These are phyloP conservation scores for Zizania palustris DNA, from an alignment of 202 grass and related monocot species.

Conservation along the genomic window DNA sequence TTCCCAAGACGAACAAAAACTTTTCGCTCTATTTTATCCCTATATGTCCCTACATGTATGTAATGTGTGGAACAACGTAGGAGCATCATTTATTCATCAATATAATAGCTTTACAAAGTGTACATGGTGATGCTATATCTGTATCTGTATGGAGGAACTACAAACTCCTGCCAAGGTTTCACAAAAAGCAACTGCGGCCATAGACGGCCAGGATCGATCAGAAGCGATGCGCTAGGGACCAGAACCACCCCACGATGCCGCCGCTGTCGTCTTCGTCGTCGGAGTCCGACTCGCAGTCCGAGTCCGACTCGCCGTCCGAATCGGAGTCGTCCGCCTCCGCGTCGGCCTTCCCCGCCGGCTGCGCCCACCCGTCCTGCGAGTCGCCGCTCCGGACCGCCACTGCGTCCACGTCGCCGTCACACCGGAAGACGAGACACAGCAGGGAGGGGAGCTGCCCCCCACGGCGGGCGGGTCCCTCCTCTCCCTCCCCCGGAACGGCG, in stretches of 20 bases:
- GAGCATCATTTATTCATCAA: conserved; percentile 23
- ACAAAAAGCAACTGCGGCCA: background rate
- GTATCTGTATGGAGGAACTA: background rate
- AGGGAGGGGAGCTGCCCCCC: background rate
- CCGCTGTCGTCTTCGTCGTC: conserved; percentile 34
- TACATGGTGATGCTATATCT: background rate
- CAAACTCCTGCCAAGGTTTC: background rate
- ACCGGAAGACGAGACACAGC: conserved; percentile 31
- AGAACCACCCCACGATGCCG: conserved; percentile 44
- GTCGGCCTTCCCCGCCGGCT: background rate
- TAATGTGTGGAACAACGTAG: too few species aligned
- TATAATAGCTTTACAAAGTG: conserved; percentile 25
- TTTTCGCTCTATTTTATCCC: too few species aligned
- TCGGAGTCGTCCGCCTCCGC: background rate
- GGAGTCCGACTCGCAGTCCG: conserved; percentile 40
- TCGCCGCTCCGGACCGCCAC: conserved; percentile 5
- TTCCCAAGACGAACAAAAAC: too few species aligned
- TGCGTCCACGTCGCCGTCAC: background rate
- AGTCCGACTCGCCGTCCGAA: conserved; percentile 37
- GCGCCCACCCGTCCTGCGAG: background rate
- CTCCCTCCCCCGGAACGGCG: background rate
- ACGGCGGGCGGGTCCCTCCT: background rate
- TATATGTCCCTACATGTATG: too few species aligned
- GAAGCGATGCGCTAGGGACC: conserved; percentile 37
- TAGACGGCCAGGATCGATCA: conserved; percentile 19